A percentile compares a stretch with the other conserved stretches of the same genome.
Evolutionary conservation across 768 basidiomycete species (phyloP).

Genomic region (Favolaschia claudopus): DNA sequence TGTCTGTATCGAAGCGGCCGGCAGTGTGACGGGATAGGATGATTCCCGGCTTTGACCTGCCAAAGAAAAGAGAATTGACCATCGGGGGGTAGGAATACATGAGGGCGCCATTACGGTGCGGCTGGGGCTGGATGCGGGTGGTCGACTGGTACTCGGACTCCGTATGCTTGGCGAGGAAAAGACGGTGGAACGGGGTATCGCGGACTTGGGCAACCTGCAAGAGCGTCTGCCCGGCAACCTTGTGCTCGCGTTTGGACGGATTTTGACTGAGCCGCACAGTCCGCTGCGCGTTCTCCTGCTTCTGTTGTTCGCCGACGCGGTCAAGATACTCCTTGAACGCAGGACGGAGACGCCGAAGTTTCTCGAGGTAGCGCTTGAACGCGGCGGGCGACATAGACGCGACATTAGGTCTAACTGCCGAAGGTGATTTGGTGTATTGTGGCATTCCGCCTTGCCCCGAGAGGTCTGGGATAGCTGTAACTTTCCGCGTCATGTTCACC

Average conservation of each 20-base stretch:
- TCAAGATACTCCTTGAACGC: constrained; percentile 59
- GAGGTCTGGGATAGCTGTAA: constrained; percentile 14
- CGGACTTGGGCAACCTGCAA: constrained; percentile 34
- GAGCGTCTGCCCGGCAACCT: constrained; percentile 26
- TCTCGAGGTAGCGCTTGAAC: constrained; percentile 67
- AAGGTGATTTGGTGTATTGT: too few relatives aligned
- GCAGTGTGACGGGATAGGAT: constrained; percentile 45
- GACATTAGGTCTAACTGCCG: constrained; percentile 55
- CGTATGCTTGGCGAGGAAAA: constrained; percentile 45
- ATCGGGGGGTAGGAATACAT: constrained; percentile 61
- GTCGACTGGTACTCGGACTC: constrained; percentile 26
- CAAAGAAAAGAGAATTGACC: constrained; percentile 62
- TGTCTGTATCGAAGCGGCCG: background rate
- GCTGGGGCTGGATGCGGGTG: constrained; percentile 63
- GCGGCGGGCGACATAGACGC: constrained; percentile 64
- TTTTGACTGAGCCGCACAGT: background rate
- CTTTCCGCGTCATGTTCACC: constrained; percentile 9
- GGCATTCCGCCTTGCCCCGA: too few relatives aligned
- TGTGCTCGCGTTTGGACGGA: background rate
- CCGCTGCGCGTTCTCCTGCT: background rate
- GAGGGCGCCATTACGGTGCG: constrained; percentile 70
- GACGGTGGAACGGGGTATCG: constrained; percentile 33
- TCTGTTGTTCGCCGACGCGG: constrained; percentile 3
- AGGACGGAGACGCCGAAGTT: constrained; percentile 62
- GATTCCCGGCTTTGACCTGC: constrained; percentile 65